Conservation (phyloP, 305 asterid species). For the Lippia alba region DNA sequence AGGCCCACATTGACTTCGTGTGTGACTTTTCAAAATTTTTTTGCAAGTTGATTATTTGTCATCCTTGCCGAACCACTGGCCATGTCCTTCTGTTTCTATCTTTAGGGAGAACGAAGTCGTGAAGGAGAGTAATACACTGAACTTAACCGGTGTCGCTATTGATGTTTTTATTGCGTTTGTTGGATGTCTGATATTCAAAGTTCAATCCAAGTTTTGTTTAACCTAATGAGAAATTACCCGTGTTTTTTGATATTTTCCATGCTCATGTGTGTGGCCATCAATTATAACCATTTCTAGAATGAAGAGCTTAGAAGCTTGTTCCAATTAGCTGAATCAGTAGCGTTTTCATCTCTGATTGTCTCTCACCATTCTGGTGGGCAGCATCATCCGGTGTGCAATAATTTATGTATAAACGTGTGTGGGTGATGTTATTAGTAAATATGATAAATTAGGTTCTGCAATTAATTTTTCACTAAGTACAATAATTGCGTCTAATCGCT, state of each 20-base stretch:
- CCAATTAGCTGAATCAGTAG: no score
- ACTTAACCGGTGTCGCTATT: neutral
- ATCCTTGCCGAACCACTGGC: no score
- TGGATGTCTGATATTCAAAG: neutral
- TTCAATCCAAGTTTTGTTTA: no score
- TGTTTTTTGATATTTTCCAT: neutral
- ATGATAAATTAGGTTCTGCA: neutral
- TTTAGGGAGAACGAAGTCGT: neutral
- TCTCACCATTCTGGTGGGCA: neutral
- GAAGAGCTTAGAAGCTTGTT: neutral
- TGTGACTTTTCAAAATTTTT: no score
- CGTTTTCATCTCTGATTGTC: neutral
- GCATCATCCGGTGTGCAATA: neutral
- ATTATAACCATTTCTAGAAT: neutral
- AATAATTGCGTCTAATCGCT: neutral
- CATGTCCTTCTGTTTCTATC: no score
- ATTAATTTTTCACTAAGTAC: neutral
- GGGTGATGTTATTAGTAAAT: no score
- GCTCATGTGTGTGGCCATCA: neutral
- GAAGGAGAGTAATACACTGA: neutral
- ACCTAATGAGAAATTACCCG: neutral
- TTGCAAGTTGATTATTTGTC: no score
- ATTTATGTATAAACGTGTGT: no score
- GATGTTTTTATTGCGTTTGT: neutral
- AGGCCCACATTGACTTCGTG: no score